phyloP scores from a whole-genome alignment of 331 rosid species.

The Quercus lobata region DNA sequence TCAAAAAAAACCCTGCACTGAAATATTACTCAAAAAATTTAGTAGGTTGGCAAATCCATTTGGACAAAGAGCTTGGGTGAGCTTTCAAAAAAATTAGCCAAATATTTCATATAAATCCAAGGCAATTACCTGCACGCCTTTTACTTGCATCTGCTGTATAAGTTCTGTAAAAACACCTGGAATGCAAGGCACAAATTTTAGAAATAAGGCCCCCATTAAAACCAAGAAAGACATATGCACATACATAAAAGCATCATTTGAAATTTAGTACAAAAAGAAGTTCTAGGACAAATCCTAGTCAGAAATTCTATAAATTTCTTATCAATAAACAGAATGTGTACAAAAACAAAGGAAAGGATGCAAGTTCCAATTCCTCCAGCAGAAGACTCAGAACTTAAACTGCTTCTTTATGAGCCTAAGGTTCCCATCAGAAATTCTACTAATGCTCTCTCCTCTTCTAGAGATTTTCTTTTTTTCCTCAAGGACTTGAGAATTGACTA shows the following conservation, averaged over 20 bases:
- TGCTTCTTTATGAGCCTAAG: too few species aligned
- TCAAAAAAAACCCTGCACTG: too few species aligned
- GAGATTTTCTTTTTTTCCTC: too few species aligned
- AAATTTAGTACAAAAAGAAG: not conserved
- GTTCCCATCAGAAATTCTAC: too few species aligned
- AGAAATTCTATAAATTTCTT: not conserved
- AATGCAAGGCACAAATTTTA: conserved; percentile 16
- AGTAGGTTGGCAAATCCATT: not conserved
- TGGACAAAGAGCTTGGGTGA: not conserved
- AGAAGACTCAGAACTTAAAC: too few species aligned
- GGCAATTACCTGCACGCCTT: conserved; percentile 77
- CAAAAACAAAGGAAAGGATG: not conserved
- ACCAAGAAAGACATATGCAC: not conserved
- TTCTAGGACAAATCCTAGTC: not conserved
- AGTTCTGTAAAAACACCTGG: conserved; percentile 97
- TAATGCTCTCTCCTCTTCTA: too few species aligned
- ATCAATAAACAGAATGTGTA: not conserved
- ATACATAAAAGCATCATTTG: not conserved
- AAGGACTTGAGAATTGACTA: too few species aligned
- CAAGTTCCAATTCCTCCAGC: too few species aligned
- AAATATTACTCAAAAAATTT: not conserved
- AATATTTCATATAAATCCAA: not conserved
- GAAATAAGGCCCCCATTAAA: conserved; percentile 15
- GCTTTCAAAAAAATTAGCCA: not conserved
- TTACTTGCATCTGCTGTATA: conserved; percentile 98